phyloP scores from a whole-genome alignment of 2,329 filamentous ascomycete species.

The Aspergillus latus region DNA sequence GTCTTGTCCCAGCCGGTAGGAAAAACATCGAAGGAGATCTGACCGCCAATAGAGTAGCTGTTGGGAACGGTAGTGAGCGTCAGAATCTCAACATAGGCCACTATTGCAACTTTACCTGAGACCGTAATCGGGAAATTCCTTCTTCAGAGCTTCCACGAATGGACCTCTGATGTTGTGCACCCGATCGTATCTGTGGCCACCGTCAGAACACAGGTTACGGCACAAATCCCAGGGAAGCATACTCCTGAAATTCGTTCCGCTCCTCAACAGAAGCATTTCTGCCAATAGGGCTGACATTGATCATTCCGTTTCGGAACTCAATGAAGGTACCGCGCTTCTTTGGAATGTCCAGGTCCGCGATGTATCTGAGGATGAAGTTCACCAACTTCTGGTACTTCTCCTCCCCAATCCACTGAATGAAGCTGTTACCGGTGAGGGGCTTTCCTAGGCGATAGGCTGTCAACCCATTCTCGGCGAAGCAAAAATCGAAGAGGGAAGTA shows the following conservation, averaged over 20 bases:
- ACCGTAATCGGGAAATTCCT: constrained; percentile 78
- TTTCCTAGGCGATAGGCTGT: constrained; percentile 83
- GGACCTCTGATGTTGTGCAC: constrained; percentile 71
- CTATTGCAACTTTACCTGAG: constrained; percentile 67
- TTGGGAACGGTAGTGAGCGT: constrained; percentile 5
- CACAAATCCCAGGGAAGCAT: constrained; percentile 19
- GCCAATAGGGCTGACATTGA: constrained; percentile 64
- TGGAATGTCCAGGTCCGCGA: constrained; percentile 61
- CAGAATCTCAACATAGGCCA: background rate
- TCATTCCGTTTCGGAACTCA: constrained; percentile 66
- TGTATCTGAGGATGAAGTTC: constrained; percentile 60
- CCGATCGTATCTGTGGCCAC: constrained; percentile 64
- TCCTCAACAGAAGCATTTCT: constrained; percentile 81
- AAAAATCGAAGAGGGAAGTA: constrained; percentile 90
- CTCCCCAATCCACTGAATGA: constrained; percentile 92
- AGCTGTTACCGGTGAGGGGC: constrained; percentile 73
- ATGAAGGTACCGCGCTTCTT: constrained; percentile 67
- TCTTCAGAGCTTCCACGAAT: constrained; percentile 73
- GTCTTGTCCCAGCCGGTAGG: constrained; percentile 98
- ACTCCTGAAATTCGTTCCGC: constrained; percentile 74
- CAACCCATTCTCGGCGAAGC: constrained; percentile 95
- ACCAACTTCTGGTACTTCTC: constrained; percentile 64
- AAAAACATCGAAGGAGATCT: constrained; percentile 99
- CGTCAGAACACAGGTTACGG: constrained; percentile 8
- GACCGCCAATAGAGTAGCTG: constrained; percentile 90